Evolutionary conservation across 2,329 filamentous ascomycete genomes (phyloP).

Genomic region (Botrytis fragariae): DNA sequence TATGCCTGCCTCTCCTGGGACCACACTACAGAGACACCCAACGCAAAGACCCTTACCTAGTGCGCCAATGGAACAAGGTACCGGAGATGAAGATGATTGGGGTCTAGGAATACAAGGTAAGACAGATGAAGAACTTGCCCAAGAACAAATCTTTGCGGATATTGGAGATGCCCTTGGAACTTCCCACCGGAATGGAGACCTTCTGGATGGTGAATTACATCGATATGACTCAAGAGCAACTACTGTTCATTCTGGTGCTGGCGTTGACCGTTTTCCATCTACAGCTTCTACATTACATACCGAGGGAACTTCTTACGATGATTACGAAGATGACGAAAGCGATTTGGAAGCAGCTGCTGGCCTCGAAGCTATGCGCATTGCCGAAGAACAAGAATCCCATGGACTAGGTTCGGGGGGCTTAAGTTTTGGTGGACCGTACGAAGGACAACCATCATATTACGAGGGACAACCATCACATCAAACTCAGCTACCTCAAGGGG

Average conservation of each 20-base stretch:
- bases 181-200: slow-evolving; percentile 44
- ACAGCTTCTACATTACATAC: slow-evolving; percentile 47
- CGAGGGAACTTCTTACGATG: slow-evolving; percentile 39
- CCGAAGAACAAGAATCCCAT: slow-evolving; percentile 73
- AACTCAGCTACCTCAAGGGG: slow-evolving; percentile 38
- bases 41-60: slow-evolving; percentile 38
- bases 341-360: slow-evolving; percentile 86
- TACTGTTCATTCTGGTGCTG: slow-evolving; percentile 43
- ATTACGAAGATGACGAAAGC: slow-evolving; percentile 69
- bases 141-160: slow-evolving; percentile 40
- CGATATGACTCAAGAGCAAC: slow-evolving; percentile 52
- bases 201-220: slow-evolving; percentile 49
- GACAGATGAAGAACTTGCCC: slow-evolving; percentile 32
- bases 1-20: slow-evolving; percentile 23
- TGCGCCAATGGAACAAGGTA: slow-evolving; percentile 34
- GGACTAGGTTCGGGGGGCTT: slow-evolving; percentile 54
- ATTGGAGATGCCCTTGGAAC: slow-evolving; percentile 39
- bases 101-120: slow-evolving; percentile 26
- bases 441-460: slow-evolving; percentile 41
- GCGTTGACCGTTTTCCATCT: slow-evolving; percentile 51
- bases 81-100: slow-evolving; percentile 35
- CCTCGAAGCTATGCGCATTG: slow-evolving; percentile 77
- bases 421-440: slow-evolving; percentile 46
- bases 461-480: slow-evolving; percentile 44
- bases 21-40: slow-evolving; percentile 37